phyloP scores from a whole-genome alignment of 192 early-diverging fungal species.

The Helicostylum pulchrum region DNA sequence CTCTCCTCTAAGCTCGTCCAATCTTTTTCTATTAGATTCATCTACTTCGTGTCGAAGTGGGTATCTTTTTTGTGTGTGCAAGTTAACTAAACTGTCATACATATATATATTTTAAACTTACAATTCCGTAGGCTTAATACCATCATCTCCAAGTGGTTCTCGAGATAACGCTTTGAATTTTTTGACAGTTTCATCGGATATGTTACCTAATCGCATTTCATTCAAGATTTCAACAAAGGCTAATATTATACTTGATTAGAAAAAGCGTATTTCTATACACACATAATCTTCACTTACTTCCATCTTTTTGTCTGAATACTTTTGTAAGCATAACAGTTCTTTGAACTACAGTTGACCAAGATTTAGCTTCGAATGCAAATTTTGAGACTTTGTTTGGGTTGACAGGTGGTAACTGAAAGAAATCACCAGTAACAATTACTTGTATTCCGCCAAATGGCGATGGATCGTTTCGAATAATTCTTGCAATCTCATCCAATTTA shows the following conservation, averaged over 20 bases:
- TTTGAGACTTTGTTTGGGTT: constrained; percentile 39
- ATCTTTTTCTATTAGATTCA: constrained; percentile 53
- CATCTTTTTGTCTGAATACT: constrained; percentile 85
- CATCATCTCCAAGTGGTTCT: constrained; percentile 52
- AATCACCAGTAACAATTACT: constrained; percentile 73
- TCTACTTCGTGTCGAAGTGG: constrained; percentile 77
- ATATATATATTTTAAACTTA: constrained; percentile 43
- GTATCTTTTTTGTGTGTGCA: constrained; percentile 22
- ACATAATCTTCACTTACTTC: constrained; percentile 26
- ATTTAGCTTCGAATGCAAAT: constrained; percentile 64
- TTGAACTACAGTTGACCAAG: constrained; percentile 52
- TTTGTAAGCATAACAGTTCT: constrained; percentile 66
- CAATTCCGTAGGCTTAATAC: constrained; percentile 67
- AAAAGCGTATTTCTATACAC: not conserved
- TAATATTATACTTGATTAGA: constrained; percentile 17
- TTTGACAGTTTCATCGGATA: constrained; percentile 52
- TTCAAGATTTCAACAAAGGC: constrained; percentile 80
- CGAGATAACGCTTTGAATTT: constrained; percentile 51
- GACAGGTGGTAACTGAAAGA: constrained; percentile 81
- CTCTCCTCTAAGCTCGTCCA: constrained; percentile 54
- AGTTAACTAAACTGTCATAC: not conserved
- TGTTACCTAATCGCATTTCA: constrained; percentile 74
- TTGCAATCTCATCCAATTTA: constrained; percentile 65
- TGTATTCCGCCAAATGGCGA: constrained; percentile 78
- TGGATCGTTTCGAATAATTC: constrained; percentile 38